Evolutionary conservation across 148 eudicot species (phyloP).

Genomic region (Rhododendron ferrugineum): DNA sequence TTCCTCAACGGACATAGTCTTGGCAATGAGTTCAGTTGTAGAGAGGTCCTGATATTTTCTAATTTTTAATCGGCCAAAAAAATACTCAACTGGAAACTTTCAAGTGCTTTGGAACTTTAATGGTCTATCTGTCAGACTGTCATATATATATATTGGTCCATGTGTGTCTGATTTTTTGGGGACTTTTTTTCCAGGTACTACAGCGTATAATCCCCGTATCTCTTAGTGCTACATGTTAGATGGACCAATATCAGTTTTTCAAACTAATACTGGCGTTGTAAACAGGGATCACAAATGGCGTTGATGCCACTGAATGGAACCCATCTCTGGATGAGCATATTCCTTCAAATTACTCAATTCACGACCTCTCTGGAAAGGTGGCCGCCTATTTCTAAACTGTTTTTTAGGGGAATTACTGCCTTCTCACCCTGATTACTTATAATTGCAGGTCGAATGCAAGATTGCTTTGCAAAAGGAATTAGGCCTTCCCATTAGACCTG

Average conservation of each 20-base stretch:
- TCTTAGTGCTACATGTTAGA: background rate
- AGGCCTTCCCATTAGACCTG: constrained; percentile 81
- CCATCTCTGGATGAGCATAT: constrained; percentile 73
- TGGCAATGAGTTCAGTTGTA: background rate
- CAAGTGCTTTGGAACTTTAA: background rate
- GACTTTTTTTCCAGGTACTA: background rate
- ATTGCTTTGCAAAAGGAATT: constrained; percentile 73
- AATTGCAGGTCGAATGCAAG: constrained; percentile 69
- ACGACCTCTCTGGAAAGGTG: constrained; percentile 96
- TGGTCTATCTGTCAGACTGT: background rate
- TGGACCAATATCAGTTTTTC: background rate
- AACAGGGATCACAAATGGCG: constrained; percentile 86
- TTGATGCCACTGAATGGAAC: constrained; percentile 68
- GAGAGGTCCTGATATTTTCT: background rate
- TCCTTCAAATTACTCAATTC: constrained; percentile 56
- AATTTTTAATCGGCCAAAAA: background rate
- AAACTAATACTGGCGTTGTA: background rate
- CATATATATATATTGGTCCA: background rate
- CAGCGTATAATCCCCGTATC: background rate
- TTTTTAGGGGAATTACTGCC: background rate
- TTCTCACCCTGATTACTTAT: background rate
- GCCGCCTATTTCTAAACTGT: background rate
- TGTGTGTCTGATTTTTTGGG: background rate
- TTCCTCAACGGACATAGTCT: background rate
- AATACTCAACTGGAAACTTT: background rate